Percentiles rank a stretch among this genome's conserved stretches.
Conservation (phyloP, 805 yeast species). For the Saccharomyces mikatae region DNA sequence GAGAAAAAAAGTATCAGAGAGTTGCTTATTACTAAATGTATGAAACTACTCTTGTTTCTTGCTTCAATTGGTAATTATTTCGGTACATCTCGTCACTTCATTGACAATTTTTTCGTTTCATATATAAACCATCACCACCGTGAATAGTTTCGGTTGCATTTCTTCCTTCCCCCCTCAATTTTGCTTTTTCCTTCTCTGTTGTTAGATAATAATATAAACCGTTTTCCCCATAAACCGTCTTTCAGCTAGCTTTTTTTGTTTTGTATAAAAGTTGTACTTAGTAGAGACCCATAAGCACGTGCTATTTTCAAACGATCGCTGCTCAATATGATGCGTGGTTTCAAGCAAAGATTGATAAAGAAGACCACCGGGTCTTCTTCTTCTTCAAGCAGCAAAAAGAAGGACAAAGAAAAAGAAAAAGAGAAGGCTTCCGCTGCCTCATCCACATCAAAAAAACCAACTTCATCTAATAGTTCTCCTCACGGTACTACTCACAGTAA, state of each 20-base stretch:
- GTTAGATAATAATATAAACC: not conserved
- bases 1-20: not conserved
- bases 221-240: not conserved
- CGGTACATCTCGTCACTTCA: not conserved
- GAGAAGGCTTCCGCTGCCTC: slow-evolving; percentile 21
- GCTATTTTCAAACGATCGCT: not conserved
- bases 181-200: not conserved
- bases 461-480: slow-evolving; percentile 8
- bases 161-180: not conserved
- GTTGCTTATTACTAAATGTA: not conserved
- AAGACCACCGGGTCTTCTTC: slow-evolving; percentile 33
- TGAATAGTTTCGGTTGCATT: not conserved
- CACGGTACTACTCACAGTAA: not conserved
- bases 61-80: not conserved
- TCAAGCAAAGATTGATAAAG: slow-evolving; percentile 45
- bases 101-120: not conserved
- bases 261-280: not conserved
- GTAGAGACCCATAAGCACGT: not conserved
- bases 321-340: slow-evolving; percentile 63
- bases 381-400: slow-evolving; percentile 25
- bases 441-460: slow-evolving; percentile 2
- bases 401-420: slow-evolving; percentile 38
- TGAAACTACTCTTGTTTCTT: not conserved
- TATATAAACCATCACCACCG: not conserved
- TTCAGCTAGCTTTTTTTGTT: not conserved